A percentile compares a stretch with the other conserved stretches of the same genome.
phyloP scores from a whole-genome alignment of 176 grass and related monocot genomes.

The Zea luxurians region DNA sequence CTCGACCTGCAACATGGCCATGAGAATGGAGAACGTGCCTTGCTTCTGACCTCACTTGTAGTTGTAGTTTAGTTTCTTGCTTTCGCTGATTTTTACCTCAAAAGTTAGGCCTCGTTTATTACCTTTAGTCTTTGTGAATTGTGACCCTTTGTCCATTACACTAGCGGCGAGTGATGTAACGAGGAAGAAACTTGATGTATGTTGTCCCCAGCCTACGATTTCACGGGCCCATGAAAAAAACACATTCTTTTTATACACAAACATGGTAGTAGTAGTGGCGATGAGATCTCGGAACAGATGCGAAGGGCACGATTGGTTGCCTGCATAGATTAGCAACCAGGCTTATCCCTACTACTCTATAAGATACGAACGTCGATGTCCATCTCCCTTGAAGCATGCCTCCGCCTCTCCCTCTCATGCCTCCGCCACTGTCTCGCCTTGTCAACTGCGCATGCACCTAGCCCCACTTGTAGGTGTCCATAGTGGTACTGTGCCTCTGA shows the following conservation, averaged over 20 bases:
- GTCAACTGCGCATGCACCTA: too few relatives aligned
- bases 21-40: constrained; percentile 66
- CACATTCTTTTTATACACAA: neutral
- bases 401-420: too few relatives aligned
- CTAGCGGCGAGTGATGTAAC: constrained; percentile 43
- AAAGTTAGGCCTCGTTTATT: constrained; percentile 24
- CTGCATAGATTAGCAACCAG: too few relatives aligned
- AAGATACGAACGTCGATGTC: too few relatives aligned
- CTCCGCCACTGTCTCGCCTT: too few relatives aligned
- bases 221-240: constrained; percentile 49
- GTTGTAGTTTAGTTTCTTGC: constrained; percentile 29
- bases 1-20: constrained; percentile 82
- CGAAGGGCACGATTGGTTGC: too few relatives aligned
- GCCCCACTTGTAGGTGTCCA: too few relatives aligned
- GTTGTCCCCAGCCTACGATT: constrained; percentile 33
- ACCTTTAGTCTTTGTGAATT: constrained; percentile 12
- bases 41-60: constrained; percentile 47
- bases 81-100: constrained; percentile 43
- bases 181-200: constrained; percentile 18
- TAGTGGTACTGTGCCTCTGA: too few relatives aligned
- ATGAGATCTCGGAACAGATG: too few relatives aligned
- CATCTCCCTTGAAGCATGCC: too few relatives aligned
- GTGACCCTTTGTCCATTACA: constrained; percentile 35
- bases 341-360: too few relatives aligned
- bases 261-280: too few relatives aligned